Percentiles rank a stretch among this genome's conserved stretches.
phyloP scores from a whole-genome alignment of 345 rosid species.

The Arabidopsis arenosa region DNA sequence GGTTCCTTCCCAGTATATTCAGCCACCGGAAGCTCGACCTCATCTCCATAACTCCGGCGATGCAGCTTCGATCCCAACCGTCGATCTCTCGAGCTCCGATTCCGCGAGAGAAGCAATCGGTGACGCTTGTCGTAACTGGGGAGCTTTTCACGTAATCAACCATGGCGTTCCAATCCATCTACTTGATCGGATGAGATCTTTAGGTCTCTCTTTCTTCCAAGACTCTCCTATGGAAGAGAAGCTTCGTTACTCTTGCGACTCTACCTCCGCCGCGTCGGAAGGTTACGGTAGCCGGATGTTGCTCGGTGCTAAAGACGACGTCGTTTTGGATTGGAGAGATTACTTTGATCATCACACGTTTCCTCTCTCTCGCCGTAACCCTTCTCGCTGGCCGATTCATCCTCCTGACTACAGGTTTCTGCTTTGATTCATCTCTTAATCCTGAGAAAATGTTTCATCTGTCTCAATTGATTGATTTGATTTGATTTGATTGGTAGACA shows the following conservation, averaged over 20 bases:
- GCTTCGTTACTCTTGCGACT: conserved; percentile 73
- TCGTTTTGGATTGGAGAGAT: conserved; percentile 90
- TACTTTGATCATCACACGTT: conserved; percentile 89
- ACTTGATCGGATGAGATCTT: conserved; percentile 53
- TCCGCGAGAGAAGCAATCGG: conserved; percentile 50
- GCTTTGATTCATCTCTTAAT: background rate
- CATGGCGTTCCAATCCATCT: conserved; percentile 66
- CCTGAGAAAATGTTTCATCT: background rate
- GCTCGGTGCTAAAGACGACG: conserved; percentile 43
- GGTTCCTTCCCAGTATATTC: conserved; percentile 75
- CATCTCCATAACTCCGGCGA: conserved; percentile 6
- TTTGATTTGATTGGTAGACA: conserved; percentile 43
- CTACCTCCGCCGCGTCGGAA: conserved; percentile 69
- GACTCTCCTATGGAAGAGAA: conserved; percentile 62
- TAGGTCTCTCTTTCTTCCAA: conserved; percentile 63
- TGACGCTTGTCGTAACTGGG: conserved; percentile 77
- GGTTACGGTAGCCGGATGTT: conserved; percentile 92
- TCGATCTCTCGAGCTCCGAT: conserved; percentile 54
- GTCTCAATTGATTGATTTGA: background rate
- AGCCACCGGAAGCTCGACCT: conserved; percentile 64
- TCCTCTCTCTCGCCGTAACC: conserved; percentile 76
- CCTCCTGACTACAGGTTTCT: conserved; percentile 72
- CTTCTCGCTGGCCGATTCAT: conserved; percentile 71
- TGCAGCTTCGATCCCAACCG: conserved; percentile 51
- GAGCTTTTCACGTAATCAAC: conserved; percentile 80